Evolutionary conservation across 345 rosid species (phyloP), one percentile per base, ranked within the genome.

Genomic region (Eucalyptus erythrocorys): DNA sequence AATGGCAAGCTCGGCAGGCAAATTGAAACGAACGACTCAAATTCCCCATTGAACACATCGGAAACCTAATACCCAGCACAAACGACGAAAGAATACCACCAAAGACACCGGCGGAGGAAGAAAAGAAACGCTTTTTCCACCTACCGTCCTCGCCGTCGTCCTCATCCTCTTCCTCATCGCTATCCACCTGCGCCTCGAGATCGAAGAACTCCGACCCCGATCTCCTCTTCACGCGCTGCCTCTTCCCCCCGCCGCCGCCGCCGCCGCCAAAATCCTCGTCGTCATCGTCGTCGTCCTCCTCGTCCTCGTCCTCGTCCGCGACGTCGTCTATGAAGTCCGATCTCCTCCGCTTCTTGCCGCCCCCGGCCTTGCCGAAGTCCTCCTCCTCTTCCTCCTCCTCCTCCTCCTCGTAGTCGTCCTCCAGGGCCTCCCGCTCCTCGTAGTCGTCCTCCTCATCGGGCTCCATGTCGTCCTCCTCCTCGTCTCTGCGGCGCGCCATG

Each of bases 141-240:
- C 34, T 92, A 97, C 99, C 99, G 64, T 97, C 96, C 86, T 96
- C 99, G 27, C 93, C 96, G 5, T 95, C 96, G 13, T 93, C 99
- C 27, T 96, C 99, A 8, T 97, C 99, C 88, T 97, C 99, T 1
- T 97, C 99, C 0, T 96, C 99, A 19, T 96, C 99, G 82, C 95
- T 95, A 89, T 96, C 96, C 5, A 96, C 98, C 89, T 91, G 93
- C 0, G 99, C 99, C 85, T 94, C 95, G 15, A 87, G 87, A 87
- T 96, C 99, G 66, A 97, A 90, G 91, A 94, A 97, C 24, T 91
- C 87, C 34, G 91, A 86, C 26, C 93, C 92, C 45, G 93, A 51
- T 90, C 93, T 90, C 89, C 89, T 94, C 88, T 90, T 92, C 16
- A 91, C 81, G 88, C 94, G 93, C 51, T 82, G 87, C 87, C 90